These are phyloP conservation scores for Xylaria sp. DNA, from an alignment of 2,329 filamentous ascomycete species.

Conservation along the genomic window DNA sequence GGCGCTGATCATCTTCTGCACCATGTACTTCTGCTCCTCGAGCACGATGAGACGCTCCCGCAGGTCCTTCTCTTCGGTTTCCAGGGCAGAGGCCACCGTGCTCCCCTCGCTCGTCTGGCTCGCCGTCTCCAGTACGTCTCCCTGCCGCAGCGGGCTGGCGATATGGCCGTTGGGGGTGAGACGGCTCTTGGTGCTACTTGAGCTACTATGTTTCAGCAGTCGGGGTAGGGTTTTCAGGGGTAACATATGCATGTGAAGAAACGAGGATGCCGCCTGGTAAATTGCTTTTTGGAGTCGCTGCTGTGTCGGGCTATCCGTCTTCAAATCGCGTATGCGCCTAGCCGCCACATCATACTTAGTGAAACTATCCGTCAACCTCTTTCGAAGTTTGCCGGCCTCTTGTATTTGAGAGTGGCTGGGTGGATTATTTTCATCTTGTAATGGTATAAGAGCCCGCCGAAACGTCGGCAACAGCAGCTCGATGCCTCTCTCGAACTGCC, in stretches of 20 bases:
- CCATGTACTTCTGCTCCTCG: slow-evolving; percentile 91
- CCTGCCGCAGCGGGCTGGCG: slow-evolving; percentile 58
- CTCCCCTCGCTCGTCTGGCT: slow-evolving; percentile 60
- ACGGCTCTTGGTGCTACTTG: slow-evolving; percentile 50
- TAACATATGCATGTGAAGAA: slow-evolving; percentile 90
- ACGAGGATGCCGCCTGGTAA: slow-evolving; percentile 82
- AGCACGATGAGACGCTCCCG: slow-evolving; percentile 83
- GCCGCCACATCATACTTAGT: slow-evolving; percentile 87
- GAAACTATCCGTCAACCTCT: slow-evolving; percentile 87
- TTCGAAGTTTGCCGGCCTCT: slow-evolving; percentile 90
- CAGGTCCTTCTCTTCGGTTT: slow-evolving; percentile 84
- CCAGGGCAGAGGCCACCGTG: slow-evolving; percentile 68
- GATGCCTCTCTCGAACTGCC: slow-evolving; percentile 90
- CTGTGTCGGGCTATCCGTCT: slow-evolving; percentile 77
- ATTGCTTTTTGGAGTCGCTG: slow-evolving; percentile 81
- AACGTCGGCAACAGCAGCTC: slow-evolving; percentile 83
- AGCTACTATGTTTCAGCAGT: slow-evolving; percentile 64
- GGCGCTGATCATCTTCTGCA: slow-evolving; percentile 83
- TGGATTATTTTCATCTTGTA: slow-evolving; percentile 68
- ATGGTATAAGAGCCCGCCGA: slow-evolving; percentile 75
- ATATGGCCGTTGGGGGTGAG: slow-evolving; percentile 50
- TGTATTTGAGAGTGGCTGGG: slow-evolving; percentile 75
- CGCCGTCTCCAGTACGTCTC: slow-evolving; percentile 58
- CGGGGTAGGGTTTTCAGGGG: slow-evolving; percentile 80
- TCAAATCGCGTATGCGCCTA: slow-evolving; percentile 81